phyloP scores from a whole-genome alignment of 768 basidiomycete species.

The Lactifluus volemus region DNA sequence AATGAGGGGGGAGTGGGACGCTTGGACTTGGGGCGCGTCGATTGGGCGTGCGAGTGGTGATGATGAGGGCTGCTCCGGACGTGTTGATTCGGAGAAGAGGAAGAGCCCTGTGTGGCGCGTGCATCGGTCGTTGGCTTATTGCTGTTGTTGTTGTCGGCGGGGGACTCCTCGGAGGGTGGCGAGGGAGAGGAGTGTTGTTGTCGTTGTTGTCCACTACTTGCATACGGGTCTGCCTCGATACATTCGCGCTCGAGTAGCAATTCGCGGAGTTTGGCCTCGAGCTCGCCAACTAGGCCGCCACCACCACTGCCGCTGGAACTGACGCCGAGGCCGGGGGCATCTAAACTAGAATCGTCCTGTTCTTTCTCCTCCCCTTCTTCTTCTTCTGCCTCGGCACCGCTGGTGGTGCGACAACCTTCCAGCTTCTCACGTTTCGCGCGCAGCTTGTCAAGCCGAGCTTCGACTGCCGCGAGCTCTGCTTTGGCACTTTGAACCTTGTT shows the following conservation, averaged over 20 bases:
- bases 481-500: slow-evolving; percentile 32
- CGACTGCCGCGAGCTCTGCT: slow-evolving; percentile 33
- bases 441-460: slow-evolving; percentile 54
- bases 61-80: not conserved
- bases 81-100: not conserved
- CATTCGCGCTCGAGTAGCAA: slow-evolving; percentile 53
- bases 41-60: not conserved
- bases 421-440: slow-evolving; percentile 57
- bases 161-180: not conserved
- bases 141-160: not conserved
- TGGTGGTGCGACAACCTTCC: slow-evolving; percentile 30
- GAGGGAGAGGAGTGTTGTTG: slow-evolving; percentile 17
- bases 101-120: not conserved
- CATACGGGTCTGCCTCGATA: slow-evolving; percentile 28
- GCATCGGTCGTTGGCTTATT: not conserved
- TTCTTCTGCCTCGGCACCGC: not conserved
- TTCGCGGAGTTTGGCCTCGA: slow-evolving; percentile 57
- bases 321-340: too few species aligned
- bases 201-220: slow-evolving; percentile 8
- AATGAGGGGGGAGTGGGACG: slow-evolving; percentile 3
- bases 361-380: not conserved
- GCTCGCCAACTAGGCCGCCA: slow-evolving; percentile 45
- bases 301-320: not conserved
- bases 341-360: too few species aligned
- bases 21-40: not conserved